Evolutionary conservation across 2,329 filamentous ascomycete genomes (phyloP), one percentile per base, ranked within the genome.

Genomic region (Ophiosphaerella narmari): DNA sequence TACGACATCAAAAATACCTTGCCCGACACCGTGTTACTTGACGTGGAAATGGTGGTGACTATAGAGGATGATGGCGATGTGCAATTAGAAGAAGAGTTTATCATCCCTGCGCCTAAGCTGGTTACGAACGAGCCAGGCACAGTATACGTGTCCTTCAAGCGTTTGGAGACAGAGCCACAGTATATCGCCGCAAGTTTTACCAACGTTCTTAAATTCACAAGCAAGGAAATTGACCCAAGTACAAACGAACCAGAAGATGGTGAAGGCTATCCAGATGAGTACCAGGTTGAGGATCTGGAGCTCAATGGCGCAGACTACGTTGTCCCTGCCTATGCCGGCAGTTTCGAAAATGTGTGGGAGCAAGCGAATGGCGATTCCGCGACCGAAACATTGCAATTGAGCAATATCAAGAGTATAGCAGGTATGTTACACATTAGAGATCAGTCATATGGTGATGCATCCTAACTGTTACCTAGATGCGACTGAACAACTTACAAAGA

Each of bases 1-100:
- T 99, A 94, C 74, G 90, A 97, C 71, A 86, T 99, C 74, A 97
- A 96, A 82, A 99, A 99, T 79, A 99, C 94, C 2, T 82, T 99
- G 9, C 88, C 90, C 11, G 90, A 92, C 54, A 96, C 91, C 11
- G 72, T 73, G 4, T 60, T 74, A 6, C 53, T 69, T 14, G 70
- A 74, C 43, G 72, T 74, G 16, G 65, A 71, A 13, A 85, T 99
- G 24, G 81, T 97, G 31, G 91, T 96, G 26, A 87, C 88, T 0
- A 90, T 92, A 4, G 89, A 95, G 37, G 89, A 94, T 46, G 92
- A 90, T 1, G 90, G 94, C 33, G 90, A 94, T 37, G 68, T 71
- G 67, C 72, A 78, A 32, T 71, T 88, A 35, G 84, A 86, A 65
- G 93, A 97, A 70, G 89, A 96, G 39, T 97, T 97, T 73, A 94